Evolutionary conservation across 2,329 filamentous ascomycete species (phyloP).

Genomic region (Alternaria burnsii): DNA sequence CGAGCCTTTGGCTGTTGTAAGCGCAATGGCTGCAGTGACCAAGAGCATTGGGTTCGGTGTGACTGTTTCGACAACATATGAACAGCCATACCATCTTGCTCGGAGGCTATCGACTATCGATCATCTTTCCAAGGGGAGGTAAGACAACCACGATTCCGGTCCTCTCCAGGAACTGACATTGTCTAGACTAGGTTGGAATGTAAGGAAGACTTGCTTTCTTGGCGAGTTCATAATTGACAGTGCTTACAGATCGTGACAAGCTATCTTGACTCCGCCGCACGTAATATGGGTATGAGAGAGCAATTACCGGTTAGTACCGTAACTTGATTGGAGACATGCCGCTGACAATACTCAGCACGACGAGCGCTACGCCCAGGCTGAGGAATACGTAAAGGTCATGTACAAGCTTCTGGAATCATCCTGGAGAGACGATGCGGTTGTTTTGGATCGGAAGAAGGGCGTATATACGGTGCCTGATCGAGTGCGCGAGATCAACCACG

Average conservation of each 20-base stretch:
- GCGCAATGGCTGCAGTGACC: slow-evolving; percentile 74
- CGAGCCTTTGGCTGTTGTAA: slow-evolving; percentile 69
- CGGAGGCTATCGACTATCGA: slow-evolving; percentile 72
- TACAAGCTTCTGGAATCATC: slow-evolving; percentile 75
- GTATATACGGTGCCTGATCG: slow-evolving; percentile 67
- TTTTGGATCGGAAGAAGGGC: slow-evolving; percentile 65
- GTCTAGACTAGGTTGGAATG: slow-evolving; percentile 35
- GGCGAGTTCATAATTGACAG: not conserved
- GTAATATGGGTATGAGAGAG: slow-evolving; percentile 66
- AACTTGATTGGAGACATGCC: slow-evolving; percentile 65
- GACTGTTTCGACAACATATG: slow-evolving; percentile 73
- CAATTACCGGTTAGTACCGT: slow-evolving; percentile 65
- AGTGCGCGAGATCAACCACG: slow-evolving; percentile 72
- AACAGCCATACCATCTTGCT: slow-evolving; percentile 73
- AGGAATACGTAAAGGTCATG: slow-evolving; percentile 74
- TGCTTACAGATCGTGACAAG: slow-evolving; percentile 67
- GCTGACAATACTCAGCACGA: slow-evolving; percentile 61
- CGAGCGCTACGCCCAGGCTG: slow-evolving; percentile 72
- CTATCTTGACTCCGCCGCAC: slow-evolving; percentile 72
- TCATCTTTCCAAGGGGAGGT: slow-evolving; percentile 70
- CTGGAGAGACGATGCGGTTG: slow-evolving; percentile 72
- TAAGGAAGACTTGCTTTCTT: slow-evolving; percentile 13
- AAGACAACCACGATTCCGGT: slow-evolving; percentile 2
- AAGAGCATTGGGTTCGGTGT: slow-evolving; percentile 74
- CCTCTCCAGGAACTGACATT: slow-evolving; percentile 7